Base-by-base conservation (phyloP, 495 filamentous ascomycete genomes). In the Penicillium mononematosum region DNA sequence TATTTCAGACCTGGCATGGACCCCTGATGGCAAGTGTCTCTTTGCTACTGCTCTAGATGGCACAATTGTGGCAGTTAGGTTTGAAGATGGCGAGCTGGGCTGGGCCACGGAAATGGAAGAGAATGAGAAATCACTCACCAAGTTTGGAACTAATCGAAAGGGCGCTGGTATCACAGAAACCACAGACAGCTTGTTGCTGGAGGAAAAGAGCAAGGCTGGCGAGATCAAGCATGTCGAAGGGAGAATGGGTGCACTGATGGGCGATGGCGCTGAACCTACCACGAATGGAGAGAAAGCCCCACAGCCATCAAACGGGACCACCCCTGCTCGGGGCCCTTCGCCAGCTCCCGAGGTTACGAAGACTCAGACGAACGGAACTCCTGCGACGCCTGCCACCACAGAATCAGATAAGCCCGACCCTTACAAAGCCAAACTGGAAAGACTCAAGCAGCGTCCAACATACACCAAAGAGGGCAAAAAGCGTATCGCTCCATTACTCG, bases 381-480 rank as follows among this genome's bases (percentile, higher is more conserved):
- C 65, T 12, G 56, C 65, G 10, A 65, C 70, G 9, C 58, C 71
- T 34, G 54, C 72, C 1, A 65, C 67, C 9, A 70, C 76, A 29
- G 83, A 85, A 67, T 70, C 51, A 61, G 78, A 65, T 72, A 85
- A 86, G 63, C 75, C 84, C 4, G 85, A 88, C 57, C 78, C 82
- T 3, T 81, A 84, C 46, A 80, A 83, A 56, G 82, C 81, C 19
- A 87, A 89, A 60, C 76, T 95, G 36, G 89, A 91, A 48, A 83
- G 85, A 52, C 68, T 97, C 56, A 98, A 98, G 70, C 85, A 90
- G 48, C 86, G 93, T 10, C 90, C 96, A 8, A 96, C 91, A 17
- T 88, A 96, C 47, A 96, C 92, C 1, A 97, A 98, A 70, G 94
- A 99, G 52, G 94, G 94, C 17, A 97, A 92, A 74, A 99, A 98